Conservation (phyloP, 495 filamentous ascomycete genomes). For the Aspergillus conjunctus region DNA sequence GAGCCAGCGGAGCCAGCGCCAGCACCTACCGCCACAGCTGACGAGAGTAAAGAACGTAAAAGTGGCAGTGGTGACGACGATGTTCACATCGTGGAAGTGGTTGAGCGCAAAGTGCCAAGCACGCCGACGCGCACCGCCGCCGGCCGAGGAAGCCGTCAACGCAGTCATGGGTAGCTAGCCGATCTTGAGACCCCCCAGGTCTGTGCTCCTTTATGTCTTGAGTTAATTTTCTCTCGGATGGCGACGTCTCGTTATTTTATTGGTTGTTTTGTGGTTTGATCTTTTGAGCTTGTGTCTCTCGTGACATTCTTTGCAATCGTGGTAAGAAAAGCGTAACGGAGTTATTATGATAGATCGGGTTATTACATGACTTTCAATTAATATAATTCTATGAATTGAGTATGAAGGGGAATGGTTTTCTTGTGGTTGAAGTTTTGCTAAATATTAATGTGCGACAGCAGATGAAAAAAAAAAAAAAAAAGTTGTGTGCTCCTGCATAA, state of each 20-base stretch:
- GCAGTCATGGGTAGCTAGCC: too few relatives aligned
- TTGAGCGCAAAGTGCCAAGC: conserved; percentile 33
- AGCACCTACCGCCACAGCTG: conserved; percentile 23
- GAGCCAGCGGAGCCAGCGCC: conserved; percentile 26
- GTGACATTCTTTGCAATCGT: conserved; percentile 9
- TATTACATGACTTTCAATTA: background rate
- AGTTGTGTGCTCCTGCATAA: too few relatives aligned
- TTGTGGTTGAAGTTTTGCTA: too few relatives aligned
- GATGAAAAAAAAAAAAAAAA: too few relatives aligned
- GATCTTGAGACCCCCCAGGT: conserved; percentile 18
- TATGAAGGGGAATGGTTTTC: background rate
- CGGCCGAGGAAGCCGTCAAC: conserved; percentile 28
- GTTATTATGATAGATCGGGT: conserved; percentile 21
- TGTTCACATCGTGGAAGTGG: conserved; percentile 38
- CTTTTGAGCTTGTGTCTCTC: conserved; percentile 9
- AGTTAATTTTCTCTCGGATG: conserved; percentile 7
- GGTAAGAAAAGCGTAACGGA: conserved; percentile 22
- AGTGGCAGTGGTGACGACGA: conserved; percentile 35
- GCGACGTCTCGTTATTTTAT: conserved; percentile 7
- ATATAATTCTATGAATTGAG: background rate
- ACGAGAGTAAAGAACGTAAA: conserved; percentile 21
- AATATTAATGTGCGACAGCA: too few relatives aligned
- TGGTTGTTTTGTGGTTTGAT: conserved; percentile 12
- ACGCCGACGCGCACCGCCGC: conserved; percentile 21
- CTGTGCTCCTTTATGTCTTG: conserved; percentile 18